Evolutionary conservation across 805 yeast genomes (phyloP).

Genomic region (Zygosaccharomyces pseudorouxii): DNA sequence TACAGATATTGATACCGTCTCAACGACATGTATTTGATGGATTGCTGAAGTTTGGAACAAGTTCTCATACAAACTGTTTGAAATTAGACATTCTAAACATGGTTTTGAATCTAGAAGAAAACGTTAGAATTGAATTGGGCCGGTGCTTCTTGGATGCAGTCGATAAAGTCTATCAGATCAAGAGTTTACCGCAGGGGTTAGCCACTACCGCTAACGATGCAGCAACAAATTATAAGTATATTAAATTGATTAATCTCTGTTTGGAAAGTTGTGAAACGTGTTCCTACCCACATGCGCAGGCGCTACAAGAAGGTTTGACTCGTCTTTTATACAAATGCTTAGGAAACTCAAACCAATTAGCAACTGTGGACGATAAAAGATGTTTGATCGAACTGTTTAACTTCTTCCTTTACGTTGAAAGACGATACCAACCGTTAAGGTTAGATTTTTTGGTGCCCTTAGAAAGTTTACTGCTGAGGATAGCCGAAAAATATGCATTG

Average conservation of each 20-base stretch:
- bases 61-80: constrained; percentile 5
- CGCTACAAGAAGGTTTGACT: constrained; percentile 11
- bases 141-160: constrained; percentile 14
- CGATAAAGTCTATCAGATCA: constrained; percentile 9
- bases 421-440: background rate
- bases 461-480: constrained; percentile 12
- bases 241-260: constrained; percentile 22
- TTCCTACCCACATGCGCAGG: constrained; percentile 10
- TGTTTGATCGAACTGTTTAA: constrained; percentile 16
- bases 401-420: constrained; percentile 12
- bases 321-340: constrained; percentile 6
- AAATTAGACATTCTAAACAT: constrained; percentile 25
- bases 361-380: constrained; percentile 5
- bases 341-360: background rate
- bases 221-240: constrained; percentile 16
- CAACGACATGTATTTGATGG: constrained; percentile 7
- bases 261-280: constrained; percentile 13
- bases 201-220: constrained; percentile 9
- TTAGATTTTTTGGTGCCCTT: constrained; percentile 6
- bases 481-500: constrained; percentile 17
- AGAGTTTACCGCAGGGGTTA: constrained; percentile 11
- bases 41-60: constrained; percentile 10
- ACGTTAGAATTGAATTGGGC: constrained; percentile 21
- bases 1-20: constrained; percentile 11
- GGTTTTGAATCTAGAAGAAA: constrained; percentile 20